phyloP scores from a whole-genome alignment of 345 rosid species.

The Raphanus raphanistrum region DNA sequence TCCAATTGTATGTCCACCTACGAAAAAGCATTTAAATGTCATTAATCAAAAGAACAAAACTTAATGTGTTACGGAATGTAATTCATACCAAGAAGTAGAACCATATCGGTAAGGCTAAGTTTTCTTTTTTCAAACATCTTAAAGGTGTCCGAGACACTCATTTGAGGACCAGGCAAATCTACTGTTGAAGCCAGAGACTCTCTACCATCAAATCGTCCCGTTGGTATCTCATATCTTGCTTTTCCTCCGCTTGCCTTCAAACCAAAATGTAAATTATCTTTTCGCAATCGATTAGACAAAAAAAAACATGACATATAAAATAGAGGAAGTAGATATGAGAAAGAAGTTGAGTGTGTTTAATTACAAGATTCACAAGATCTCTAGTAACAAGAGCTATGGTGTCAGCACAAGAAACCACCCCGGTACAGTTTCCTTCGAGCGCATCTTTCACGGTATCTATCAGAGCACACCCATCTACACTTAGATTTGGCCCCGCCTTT shows the following conservation, averaged over 20 bases:
- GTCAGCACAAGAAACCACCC: conserved; percentile 59
- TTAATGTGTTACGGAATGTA: background rate
- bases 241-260: conserved; percentile 42
- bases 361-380: conserved; percentile 57
- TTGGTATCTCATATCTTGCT: conserved; percentile 46
- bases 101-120: conserved; percentile 50
- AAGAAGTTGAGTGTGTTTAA: conserved; percentile 12
- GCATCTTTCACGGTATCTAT: conserved; percentile 50
- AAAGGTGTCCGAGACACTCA: conserved; percentile 15
- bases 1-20: conserved; percentile 62
- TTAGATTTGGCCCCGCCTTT: conserved; percentile 47
- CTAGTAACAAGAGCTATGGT: conserved; percentile 55
- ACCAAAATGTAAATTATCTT: background rate
- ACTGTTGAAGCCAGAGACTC: conserved; percentile 38
- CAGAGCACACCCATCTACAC: conserved; percentile 50
- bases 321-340: background rate
- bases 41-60: background rate
- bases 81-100: conserved; percentile 56
- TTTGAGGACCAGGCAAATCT: conserved; percentile 36
- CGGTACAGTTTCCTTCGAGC: conserved; percentile 42
- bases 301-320: background rate
- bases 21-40: background rate
- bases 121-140: conserved; percentile 39
- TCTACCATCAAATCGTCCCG: conserved; percentile 49
- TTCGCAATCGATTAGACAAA: background rate